Evolutionary conservation across 2,329 filamentous ascomycete species (phyloP).

Genomic region (Colletotrichum sp.): DNA sequence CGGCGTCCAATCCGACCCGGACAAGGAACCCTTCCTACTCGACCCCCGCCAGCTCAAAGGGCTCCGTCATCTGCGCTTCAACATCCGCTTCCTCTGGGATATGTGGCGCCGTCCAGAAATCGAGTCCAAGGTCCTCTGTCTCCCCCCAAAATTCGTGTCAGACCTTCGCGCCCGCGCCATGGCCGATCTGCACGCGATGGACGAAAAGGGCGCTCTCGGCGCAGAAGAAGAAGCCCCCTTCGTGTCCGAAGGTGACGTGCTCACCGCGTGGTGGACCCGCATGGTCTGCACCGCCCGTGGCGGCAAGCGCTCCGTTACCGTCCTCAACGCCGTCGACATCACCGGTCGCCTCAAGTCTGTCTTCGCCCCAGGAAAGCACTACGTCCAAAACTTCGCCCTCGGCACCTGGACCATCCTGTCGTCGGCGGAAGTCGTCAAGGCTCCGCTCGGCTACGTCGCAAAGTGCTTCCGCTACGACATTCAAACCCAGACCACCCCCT

Average conservation of each 20-base stretch:
- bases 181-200: slow-evolving; percentile 28
- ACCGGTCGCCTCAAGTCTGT: slow-evolving; percentile 27
- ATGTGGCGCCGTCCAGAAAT: slow-evolving; percentile 32
- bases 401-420: slow-evolving; percentile 26
- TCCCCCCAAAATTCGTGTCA: slow-evolving; percentile 37
- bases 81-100: slow-evolving; percentile 36
- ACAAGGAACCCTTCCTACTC: slow-evolving; percentile 31
- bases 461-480: slow-evolving; percentile 35
- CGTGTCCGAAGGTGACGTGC: slow-evolving; percentile 51
- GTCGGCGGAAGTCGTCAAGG: slow-evolving; percentile 24
- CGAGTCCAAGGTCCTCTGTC: slow-evolving; percentile 42
- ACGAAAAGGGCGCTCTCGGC: slow-evolving; percentile 4
- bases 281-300: slow-evolving; percentile 20
- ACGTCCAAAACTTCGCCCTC: slow-evolving; percentile 31
- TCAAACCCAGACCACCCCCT: slow-evolving; percentile 35
- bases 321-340: slow-evolving; percentile 30
- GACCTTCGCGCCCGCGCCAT: slow-evolving; percentile 34
- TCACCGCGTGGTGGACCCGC: slow-evolving; percentile 44
- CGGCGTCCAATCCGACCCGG: slow-evolving; percentile 21
- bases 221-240: slow-evolving; percentile 32
- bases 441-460: slow-evolving; percentile 32
- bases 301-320: slow-evolving; percentile 24
- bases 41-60: slow-evolving; percentile 29
- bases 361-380: slow-evolving; percentile 20
- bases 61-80: slow-evolving; percentile 34